These are phyloP conservation scores for Prunus mongolica DNA, from an alignment of 306 rosid species.

Conservation along the genomic window DNA sequence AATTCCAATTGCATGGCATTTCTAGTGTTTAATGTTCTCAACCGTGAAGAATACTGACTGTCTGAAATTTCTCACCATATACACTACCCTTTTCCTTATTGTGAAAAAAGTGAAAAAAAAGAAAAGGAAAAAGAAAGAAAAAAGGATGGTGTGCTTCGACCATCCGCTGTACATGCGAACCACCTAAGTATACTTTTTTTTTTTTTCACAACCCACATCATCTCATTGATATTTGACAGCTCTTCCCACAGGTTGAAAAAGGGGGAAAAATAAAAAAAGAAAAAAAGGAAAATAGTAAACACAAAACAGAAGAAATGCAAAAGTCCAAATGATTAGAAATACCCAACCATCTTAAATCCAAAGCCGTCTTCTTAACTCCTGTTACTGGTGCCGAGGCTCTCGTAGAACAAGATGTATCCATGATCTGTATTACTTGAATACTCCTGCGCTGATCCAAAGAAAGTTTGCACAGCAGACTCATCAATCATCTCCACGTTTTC, in stretches of 20 bases:
- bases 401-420: constrained; percentile 95
- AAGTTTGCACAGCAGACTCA: constrained; percentile 96
- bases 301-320: constrained; percentile 41
- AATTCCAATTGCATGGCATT: constrained; percentile 40
- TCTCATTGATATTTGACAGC: constrained; percentile 55
- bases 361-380: constrained; percentile 46
- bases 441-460: constrained; percentile 98
- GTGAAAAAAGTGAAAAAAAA: constrained; percentile 13
- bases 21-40: constrained; percentile 40
- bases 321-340: constrained; percentile 40
- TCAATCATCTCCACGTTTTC: constrained; percentile 99
- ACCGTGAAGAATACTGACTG: constrained; percentile 35
- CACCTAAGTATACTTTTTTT: constrained; percentile 69
- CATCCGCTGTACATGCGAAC: constrained; percentile 82
- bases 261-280: not conserved
- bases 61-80: constrained; percentile 48
- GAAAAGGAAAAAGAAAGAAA: not conserved
- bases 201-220: constrained; percentile 58
- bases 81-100: constrained; percentile 65
- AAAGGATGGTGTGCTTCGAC: constrained; percentile 48
- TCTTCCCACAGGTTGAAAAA: constrained; percentile 63
- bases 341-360: constrained; percentile 35
- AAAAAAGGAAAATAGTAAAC: constrained; percentile 28
- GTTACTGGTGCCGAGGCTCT: constrained; percentile 68
- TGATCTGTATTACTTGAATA: constrained; percentile 94